phyloP scores from a whole-genome alignment of 176 grass and related monocot genomes.

The Elaeis guineensis region DNA sequence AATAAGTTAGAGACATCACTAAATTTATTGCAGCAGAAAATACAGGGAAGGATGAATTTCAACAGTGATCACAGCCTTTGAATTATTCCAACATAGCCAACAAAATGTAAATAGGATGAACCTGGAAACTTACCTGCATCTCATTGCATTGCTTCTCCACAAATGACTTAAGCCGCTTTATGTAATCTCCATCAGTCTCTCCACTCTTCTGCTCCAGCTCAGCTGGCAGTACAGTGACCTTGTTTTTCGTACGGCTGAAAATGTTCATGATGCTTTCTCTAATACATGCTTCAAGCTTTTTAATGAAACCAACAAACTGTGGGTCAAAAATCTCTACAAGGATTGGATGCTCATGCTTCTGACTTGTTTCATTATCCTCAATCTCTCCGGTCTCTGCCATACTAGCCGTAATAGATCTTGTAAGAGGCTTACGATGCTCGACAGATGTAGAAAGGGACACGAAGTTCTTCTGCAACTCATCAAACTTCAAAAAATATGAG shows the following conservation, averaged over 20 bases:
- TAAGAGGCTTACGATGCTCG: constrained; percentile 52
- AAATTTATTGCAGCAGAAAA: too few species aligned
- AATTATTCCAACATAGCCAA: too few species aligned
- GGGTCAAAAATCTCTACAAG: constrained; percentile 74
- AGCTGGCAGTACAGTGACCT: constrained; percentile 60
- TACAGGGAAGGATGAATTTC: too few species aligned
- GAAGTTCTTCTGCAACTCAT: constrained; percentile 69
- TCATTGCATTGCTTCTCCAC: constrained; percentile 95
- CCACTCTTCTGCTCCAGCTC: constrained; percentile 86
- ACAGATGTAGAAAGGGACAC: constrained; percentile 22
- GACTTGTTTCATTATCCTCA: constrained; percentile 56
- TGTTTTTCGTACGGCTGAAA: constrained; percentile 71
- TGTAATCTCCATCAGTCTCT: constrained; percentile 73
- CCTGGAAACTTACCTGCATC: constrained; percentile 66
- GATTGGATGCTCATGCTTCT: constrained; percentile 57
- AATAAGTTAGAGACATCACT: not conserved
- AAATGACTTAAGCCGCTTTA: constrained; percentile 77
- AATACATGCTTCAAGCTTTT: constrained; percentile 73
- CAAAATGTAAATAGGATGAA: not conserved
- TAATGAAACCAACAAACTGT: constrained; percentile 50
- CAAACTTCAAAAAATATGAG: constrained; percentile 72
- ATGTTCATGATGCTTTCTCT: constrained; percentile 77
- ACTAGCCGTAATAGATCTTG: constrained; percentile 72
- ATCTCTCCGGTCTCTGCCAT: constrained; percentile 66
- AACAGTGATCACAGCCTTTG: too few species aligned